These are phyloP conservation scores for Paraphoma chrysanthemicola DNA, from an alignment of 2,329 filamentous ascomycete genomes.

Conservation along the genomic window DNA sequence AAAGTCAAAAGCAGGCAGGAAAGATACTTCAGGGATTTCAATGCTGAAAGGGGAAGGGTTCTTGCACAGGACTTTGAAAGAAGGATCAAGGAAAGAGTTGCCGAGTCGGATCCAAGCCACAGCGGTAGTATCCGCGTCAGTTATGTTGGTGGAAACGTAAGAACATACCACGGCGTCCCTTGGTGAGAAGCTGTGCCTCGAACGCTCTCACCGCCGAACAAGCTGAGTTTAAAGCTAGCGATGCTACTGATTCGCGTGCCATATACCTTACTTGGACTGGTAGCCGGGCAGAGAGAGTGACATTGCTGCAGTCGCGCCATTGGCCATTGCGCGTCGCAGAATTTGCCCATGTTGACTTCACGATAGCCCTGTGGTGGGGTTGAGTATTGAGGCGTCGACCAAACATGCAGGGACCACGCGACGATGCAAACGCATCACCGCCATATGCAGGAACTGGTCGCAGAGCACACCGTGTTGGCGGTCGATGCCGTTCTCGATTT, in stretches of 20 bases:
- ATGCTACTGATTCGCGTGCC: background rate
- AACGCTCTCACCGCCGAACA: background rate
- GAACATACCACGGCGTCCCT: background rate
- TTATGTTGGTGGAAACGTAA: constrained; percentile 3
- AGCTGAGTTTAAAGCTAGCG: background rate
- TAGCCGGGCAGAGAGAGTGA: too few relatives aligned
- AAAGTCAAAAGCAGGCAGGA: background rate
- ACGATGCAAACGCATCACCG: constrained; percentile 16
- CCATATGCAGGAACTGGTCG: constrained; percentile 25
- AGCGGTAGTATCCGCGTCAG: background rate
- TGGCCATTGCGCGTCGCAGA: background rate
- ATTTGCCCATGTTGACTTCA: background rate
- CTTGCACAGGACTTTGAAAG: constrained; percentile 1
- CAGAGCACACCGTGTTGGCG: constrained; percentile 18
- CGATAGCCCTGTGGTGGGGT: background rate
- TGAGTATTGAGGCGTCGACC: constrained; percentile 1
- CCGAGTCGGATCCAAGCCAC: background rate
- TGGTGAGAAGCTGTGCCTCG: background rate
- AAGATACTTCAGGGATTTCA: background rate
- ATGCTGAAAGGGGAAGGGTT: background rate
- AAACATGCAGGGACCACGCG: constrained; percentile 2
- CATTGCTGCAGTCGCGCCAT: too few relatives aligned
- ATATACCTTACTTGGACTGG: background rate
- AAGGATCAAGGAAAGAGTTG: background rate
- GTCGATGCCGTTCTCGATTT: constrained; percentile 13